These are phyloP conservation scores for Fusarium hainanense DNA, from an alignment of 2,329 filamentous ascomycete species.

Conservation along the genomic window DNA sequence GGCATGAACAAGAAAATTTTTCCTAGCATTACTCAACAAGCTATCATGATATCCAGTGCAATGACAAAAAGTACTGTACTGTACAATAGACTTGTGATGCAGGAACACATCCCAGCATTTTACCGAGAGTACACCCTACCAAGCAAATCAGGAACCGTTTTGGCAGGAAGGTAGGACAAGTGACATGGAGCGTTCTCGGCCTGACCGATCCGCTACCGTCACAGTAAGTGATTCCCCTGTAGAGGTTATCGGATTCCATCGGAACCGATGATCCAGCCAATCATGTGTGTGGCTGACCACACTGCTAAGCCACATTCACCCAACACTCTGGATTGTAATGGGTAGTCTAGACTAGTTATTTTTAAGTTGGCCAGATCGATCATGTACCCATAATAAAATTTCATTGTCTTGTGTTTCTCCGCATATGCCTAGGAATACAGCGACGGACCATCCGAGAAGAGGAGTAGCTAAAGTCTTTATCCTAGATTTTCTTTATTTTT, in stretches of 20 bases:
- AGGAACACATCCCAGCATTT: slow-evolving; percentile 31
- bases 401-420: slow-evolving; percentile 23
- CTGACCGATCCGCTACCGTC: slow-evolving; percentile 39
- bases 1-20: not conserved
- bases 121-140: slow-evolving; percentile 1
- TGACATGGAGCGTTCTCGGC: slow-evolving; percentile 34
- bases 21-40: not conserved
- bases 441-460: slow-evolving; percentile 20
- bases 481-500: not conserved
- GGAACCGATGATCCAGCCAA: slow-evolving; percentile 29
- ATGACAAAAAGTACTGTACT: not conserved
- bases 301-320: slow-evolving; percentile 35
- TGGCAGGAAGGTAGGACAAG: slow-evolving; percentile 35
- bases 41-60: not conserved
- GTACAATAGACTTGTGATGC: slow-evolving; percentile 18
- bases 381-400: slow-evolving; percentile 23
- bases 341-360: not conserved
- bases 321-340: not conserved
- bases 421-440: slow-evolving; percentile 3
- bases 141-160: slow-evolving; percentile 8
- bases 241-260: slow-evolving; percentile 30
- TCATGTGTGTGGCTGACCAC: slow-evolving; percentile 22
- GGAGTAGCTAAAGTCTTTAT: not conserved
- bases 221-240: not conserved
- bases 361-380: slow-evolving; percentile 36